A percentile compares a stretch with the other conserved stretches of the same genome.
Evolutionary conservation across 1,139 yeast genomes (phyloP).

Genomic region (Protomyces lactucae-debilis): DNA sequence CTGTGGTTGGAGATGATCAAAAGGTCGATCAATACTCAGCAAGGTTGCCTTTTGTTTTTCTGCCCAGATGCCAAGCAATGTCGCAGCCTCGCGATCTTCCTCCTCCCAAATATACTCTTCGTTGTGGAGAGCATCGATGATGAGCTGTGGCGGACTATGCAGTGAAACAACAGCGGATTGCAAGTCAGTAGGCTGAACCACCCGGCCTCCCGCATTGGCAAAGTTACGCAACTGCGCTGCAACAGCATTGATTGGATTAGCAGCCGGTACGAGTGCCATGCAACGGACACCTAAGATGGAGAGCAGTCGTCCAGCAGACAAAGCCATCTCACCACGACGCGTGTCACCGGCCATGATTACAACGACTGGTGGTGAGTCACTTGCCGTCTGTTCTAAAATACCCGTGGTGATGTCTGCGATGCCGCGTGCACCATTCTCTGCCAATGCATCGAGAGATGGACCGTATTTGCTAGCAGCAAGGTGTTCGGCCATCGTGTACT

Average conservation of each 20-base stretch:
- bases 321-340: constrained; percentile 2
- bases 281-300: constrained; percentile 7
- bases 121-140: not conserved
- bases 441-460: not conserved
- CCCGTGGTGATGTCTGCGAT: not conserved
- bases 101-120: not conserved
- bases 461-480: not conserved
- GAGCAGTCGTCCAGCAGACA: constrained; percentile 7
- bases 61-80: not conserved
- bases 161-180: not conserved
- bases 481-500: not conserved
- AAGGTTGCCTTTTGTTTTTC: not conserved
- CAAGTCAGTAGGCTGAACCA: not conserved
- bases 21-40: not conserved
- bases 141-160: not conserved
- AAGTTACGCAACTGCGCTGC: not conserved
- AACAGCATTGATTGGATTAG: not conserved
- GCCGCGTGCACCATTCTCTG: not conserved
- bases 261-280: constrained; percentile 2
- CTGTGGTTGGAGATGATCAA: not conserved
- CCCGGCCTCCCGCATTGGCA: constrained; percentile 2
- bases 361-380: not conserved
- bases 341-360: constrained; percentile 4
- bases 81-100: not conserved
- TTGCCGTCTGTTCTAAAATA: not conserved